A percentile compares a stretch with the other conserved stretches of the same genome.
Conservation (phyloP, 805 yeast genomes). For the Saccharomycopsis microspora region DNA sequence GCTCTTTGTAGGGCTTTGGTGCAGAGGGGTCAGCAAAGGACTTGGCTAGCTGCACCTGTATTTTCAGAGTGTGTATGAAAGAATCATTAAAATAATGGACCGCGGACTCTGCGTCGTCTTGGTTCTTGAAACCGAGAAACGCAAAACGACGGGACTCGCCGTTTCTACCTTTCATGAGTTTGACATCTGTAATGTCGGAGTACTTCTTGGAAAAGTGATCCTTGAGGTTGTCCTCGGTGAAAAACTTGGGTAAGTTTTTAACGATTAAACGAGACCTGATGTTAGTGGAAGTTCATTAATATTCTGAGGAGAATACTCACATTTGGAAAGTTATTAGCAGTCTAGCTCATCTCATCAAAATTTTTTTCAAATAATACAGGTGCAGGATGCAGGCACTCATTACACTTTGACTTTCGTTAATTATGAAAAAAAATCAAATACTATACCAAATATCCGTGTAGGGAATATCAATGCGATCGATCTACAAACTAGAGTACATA, state of each 20-base stretch:
- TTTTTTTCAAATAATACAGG: too few relatives aligned
- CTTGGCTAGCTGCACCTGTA: constrained; percentile 75
- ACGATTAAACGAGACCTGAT: constrained; percentile 56
- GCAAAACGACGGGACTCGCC: constrained; percentile 93
- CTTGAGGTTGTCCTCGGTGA: constrained; percentile 49
- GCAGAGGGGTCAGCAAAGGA: constrained; percentile 76
- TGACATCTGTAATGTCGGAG: constrained; percentile 71
- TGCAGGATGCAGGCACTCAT: too few relatives aligned
- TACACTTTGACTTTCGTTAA: too few relatives aligned
- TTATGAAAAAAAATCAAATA: too few relatives aligned
- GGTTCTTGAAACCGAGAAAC: constrained; percentile 74
- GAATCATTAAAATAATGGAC: constrained; percentile 65
- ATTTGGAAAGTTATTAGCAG: too few relatives aligned
- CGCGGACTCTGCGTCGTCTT: constrained; percentile 66
- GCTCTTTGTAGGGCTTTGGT: constrained; percentile 52
- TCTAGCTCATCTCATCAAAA: too few relatives aligned
- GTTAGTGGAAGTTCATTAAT: background rate
- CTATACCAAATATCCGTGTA: too few relatives aligned
- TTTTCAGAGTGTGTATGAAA: constrained; percentile 71
- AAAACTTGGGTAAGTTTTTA: constrained; percentile 60
- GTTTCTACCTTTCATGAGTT: constrained; percentile 63
- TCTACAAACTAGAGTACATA: too few relatives aligned
- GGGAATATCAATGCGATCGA: too few relatives aligned
- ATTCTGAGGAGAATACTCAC: too few relatives aligned
- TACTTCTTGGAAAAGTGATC: constrained; percentile 34